Percentiles rank a stretch among this genome's conserved stretches.
phyloP scores from a whole-genome alignment of 2,329 filamentous ascomycete species.

The Dothideomycetidae sp. region DNA sequence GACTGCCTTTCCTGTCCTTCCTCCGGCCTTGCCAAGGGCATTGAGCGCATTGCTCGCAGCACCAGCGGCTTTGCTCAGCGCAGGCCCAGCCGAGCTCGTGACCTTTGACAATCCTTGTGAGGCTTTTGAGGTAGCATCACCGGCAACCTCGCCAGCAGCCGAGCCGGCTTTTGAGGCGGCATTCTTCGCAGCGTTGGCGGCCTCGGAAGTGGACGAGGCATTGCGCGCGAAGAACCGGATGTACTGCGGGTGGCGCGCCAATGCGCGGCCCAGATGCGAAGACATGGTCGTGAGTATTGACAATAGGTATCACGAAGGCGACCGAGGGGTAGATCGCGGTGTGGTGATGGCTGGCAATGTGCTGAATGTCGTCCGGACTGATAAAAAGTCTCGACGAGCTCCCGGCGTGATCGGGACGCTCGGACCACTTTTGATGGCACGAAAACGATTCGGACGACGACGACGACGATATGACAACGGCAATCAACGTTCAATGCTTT shows the following conservation, averaged over 20 bases:
- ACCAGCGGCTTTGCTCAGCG: constrained; percentile 57
- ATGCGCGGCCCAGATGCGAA: constrained; percentile 31
- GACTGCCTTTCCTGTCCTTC: constrained; percentile 66
- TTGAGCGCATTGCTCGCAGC: constrained; percentile 51
- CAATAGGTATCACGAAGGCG: constrained; percentile 2
- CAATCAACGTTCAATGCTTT: no score
- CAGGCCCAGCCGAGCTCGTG: constrained; percentile 63
- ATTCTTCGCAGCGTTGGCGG: constrained; percentile 27
- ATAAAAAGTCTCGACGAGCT: constrained; percentile 8
- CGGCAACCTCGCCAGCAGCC: constrained; percentile 29
- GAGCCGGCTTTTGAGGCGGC: constrained; percentile 29
- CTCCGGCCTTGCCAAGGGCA: constrained; percentile 63
- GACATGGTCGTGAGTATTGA: constrained; percentile 27
- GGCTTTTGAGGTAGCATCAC: constrained; percentile 44
- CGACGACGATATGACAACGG: no score
- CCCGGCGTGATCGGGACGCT: constrained; percentile 7
- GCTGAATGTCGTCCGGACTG: constrained; percentile 3
- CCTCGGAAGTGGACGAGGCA: constrained; percentile 36
- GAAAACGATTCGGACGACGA: constrained; percentile 8
- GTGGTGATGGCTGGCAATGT: constrained; percentile 6
- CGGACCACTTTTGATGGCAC: constrained; percentile 3
- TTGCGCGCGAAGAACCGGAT: constrained; percentile 31
- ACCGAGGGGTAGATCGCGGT: constrained; percentile 4
- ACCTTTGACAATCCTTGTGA: constrained; percentile 72
- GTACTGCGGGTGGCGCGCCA: constrained; percentile 31